These are phyloP conservation scores for Lichtheimia corymbifera DNA, from an alignment of 371 early-diverging fungal genomes.

Conservation along the genomic window DNA sequence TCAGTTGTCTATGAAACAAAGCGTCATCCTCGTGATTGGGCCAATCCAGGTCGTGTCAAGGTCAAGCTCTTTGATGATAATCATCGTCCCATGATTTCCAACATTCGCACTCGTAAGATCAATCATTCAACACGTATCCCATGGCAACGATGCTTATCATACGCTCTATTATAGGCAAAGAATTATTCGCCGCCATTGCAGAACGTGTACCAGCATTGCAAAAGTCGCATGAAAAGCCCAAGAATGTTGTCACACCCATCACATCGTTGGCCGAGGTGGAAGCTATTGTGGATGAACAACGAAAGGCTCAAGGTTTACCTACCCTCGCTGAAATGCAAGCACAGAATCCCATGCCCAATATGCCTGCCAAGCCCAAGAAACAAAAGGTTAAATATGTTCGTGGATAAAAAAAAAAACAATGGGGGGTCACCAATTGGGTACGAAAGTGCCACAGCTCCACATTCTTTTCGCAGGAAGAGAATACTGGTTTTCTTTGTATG, in stretches of 20 bases:
- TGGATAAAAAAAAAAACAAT: constrained; percentile 10
- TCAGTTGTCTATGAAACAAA: constrained; percentile 64
- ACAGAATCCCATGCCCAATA: constrained; percentile 14
- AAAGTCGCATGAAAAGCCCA: constrained; percentile 37
- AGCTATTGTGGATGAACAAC: constrained; percentile 43
- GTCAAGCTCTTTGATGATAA: constrained; percentile 48
- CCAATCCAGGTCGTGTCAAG: constrained; percentile 59
- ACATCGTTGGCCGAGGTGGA: constrained; percentile 43
- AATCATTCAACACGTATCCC: constrained; percentile 28
- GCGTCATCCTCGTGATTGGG: constrained; percentile 63
- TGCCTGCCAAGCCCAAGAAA: constrained; percentile 36
- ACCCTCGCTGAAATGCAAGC: constrained; percentile 43
- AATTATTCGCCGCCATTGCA: constrained; percentile 39
- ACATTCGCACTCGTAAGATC: constrained; percentile 1
- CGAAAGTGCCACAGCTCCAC: constrained; percentile 18
- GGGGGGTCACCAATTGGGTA: background rate
- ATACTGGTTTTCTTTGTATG: background rate
- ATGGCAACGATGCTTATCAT: background rate
- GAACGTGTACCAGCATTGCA: constrained; percentile 35
- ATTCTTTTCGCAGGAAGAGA: constrained; percentile 33
- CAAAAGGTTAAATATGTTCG: constrained; percentile 48
- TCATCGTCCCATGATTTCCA: constrained; percentile 8
- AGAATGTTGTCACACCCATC: constrained; percentile 35
- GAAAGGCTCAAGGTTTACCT: constrained; percentile 51
- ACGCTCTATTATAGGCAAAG: constrained; percentile 20